Conservation (phyloP, 805 yeast genomes). For the Kodamaea sagamina region DNA sequence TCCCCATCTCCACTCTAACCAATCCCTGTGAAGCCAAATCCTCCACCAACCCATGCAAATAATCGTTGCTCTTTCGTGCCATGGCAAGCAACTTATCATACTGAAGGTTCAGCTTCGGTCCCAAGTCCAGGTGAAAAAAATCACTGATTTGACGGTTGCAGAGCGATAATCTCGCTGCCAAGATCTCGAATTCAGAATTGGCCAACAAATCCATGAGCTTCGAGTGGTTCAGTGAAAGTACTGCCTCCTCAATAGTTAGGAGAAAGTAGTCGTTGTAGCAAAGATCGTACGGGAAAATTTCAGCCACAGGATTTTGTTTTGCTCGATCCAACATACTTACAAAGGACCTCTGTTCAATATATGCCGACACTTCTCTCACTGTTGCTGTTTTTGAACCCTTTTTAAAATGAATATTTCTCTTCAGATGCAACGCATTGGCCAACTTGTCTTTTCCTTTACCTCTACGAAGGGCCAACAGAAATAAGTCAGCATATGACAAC, state of each 20-base stretch:
- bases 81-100: constrained; percentile 22
- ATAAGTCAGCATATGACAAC: constrained; percentile 30
- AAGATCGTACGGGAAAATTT: constrained; percentile 31
- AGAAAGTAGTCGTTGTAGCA: constrained; percentile 27
- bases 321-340: background rate
- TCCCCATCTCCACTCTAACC: constrained; percentile 23
- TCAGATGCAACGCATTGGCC: background rate
- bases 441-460: background rate
- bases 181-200: constrained; percentile 26
- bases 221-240: constrained; percentile 26
- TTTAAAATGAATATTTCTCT: constrained; percentile 1
- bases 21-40: constrained; percentile 25
- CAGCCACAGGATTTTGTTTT: background rate
- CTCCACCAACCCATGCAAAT: constrained; percentile 18
- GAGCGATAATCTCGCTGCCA: constrained; percentile 29
- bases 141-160: constrained; percentile 15
- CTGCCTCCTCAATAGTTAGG: constrained; percentile 34
- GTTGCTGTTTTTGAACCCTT: background rate
- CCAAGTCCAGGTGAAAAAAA: constrained; percentile 17
- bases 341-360: background rate
- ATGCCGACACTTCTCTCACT: constrained; percentile 1
- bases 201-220: constrained; percentile 25
- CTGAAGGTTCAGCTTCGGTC: background rate
- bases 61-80: constrained; percentile 11
- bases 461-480: constrained; percentile 22